Conservation (phyloP, 176 grass and related monocot species). For the Aegilops speltoides region DNA sequence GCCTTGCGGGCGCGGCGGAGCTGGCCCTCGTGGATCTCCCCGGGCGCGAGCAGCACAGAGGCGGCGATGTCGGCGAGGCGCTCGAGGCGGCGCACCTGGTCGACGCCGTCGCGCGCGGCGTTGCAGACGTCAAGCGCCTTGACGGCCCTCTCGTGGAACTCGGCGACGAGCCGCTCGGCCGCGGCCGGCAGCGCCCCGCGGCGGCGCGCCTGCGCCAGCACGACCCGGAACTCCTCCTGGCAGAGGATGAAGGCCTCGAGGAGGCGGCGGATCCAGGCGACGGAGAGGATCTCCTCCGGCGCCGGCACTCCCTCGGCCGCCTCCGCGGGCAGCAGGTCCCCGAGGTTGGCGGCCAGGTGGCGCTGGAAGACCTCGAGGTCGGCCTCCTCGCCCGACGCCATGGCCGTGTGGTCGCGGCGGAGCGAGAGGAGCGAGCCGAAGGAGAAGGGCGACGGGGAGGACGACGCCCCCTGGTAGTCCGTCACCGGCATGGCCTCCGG, state of each 20-base stretch:
- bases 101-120: constrained; percentile 77
- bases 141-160: constrained; percentile 83
- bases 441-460: constrained; percentile 26
- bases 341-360: constrained; percentile 55
- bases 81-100: constrained; percentile 73
- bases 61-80: constrained; percentile 69
- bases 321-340: constrained; percentile 39
- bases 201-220: constrained; percentile 65
- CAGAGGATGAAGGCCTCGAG: constrained; percentile 86
- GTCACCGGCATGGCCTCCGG: constrained; percentile 70
- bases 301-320: background rate
- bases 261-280: constrained; percentile 73
- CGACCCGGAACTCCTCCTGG: constrained; percentile 77
- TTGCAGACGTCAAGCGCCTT: constrained; percentile 97
- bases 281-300: constrained; percentile 58
- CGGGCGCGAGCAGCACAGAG: constrained; percentile 45
- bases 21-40: constrained; percentile 55
- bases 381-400: constrained; percentile 21
- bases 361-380: constrained; percentile 34
- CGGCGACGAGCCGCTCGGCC: constrained; percentile 62
- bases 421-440: constrained; percentile 37
- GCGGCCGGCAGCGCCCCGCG: constrained; percentile 35
- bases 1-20: constrained; percentile 73
- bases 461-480: constrained; percentile 62
- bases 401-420: constrained; percentile 21